Base-by-base conservation (phyloP, 495 filamentous ascomycete genomes). In the Astrothelium subdiscretum region DNA sequence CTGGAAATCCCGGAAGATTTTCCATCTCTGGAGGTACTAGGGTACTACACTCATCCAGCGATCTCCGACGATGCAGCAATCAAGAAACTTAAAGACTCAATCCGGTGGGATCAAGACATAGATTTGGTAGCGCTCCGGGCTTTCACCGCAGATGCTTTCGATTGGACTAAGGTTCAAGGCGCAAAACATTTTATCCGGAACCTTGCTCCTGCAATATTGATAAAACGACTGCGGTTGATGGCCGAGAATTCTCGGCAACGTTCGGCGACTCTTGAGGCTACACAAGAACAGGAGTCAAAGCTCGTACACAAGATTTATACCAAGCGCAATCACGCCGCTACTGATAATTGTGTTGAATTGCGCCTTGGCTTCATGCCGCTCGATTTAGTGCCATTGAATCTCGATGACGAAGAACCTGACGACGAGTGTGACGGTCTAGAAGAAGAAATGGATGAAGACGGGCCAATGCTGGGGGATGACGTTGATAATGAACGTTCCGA, bases 171-270 rank as follows among this genome's bases (percentile, higher is more conserved):
- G 66, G 80, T 81, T 32, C 80, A 78, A 43, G 95, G 92, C 0
- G 91, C 92, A 2, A 82, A 85, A 62, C 95, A 96, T 66, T 87
- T 95, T 59, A 88, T 96, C 51, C 81, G 85, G 31, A 86, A 87
- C 40, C 73, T 98, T 29, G 89, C 91, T 0, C 89, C 91, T 20
- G 86, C 87, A 32, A 74, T 96, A 6, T 72, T 97, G 48, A 80
- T 86, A 0, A 81, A 85, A 54, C 80, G 81, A 63, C 76, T 96
- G 29, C 77, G 83, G 13, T 57, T 73, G 51, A 63, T 60, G 31
- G 67, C 61, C 3, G 67, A 73, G 26, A 63, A 59, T 27, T 26
- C 31, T 22, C 10, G 26, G 29, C 12, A 32, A 63, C 32, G 27
- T 57, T 26, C 52, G 20, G 38, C 70, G 20, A 73, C 70, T n/a